phyloP scores from a whole-genome alignment of 2,329 filamentous ascomycete genomes.

The Juglanconis sp. region DNA sequence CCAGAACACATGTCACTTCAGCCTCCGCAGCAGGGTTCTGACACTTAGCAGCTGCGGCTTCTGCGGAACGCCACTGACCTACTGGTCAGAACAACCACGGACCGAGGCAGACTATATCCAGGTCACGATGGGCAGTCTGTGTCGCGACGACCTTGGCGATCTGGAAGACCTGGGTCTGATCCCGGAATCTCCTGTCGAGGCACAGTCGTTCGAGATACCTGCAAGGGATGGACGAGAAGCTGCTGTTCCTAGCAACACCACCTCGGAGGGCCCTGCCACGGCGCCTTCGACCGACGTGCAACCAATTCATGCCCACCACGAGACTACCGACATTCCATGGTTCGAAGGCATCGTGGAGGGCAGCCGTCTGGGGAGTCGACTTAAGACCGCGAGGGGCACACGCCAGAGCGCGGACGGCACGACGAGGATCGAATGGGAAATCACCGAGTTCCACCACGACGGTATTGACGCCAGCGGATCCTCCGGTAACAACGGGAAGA shows the following conservation, averaged over 20 bases:
- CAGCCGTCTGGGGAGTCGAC: conserved; percentile 67
- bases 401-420: conserved; percentile 60
- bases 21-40: no score
- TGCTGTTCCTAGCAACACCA: conserved; percentile 22
- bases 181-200: conserved; percentile 39
- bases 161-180: conserved; percentile 75
- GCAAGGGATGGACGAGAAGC: conserved; percentile 26
- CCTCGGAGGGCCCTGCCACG: conserved; percentile 26
- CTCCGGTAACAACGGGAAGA: conserved; percentile 42
- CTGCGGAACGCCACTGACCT: conserved; percentile 81
- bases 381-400: conserved; percentile 55
- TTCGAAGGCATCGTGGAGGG: conserved; percentile 79
- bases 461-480: conserved; percentile 27
- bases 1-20: no score
- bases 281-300: conserved; percentile 14
- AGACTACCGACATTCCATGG: conserved; percentile 77
- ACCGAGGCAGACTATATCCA: conserved; percentile 76
- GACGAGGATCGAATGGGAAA: conserved; percentile 75
- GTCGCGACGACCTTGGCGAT: conserved; percentile 65
- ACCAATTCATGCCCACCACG: conserved; percentile 36
- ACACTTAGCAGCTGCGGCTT: conserved; percentile 62
- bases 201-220: conserved; percentile 25
- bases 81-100: conserved; percentile 73
- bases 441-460: conserved; percentile 67
- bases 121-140: conserved; percentile 75